Base-by-base conservation (phyloP, 2,329 filamentous ascomycete genomes). In the Penicillium sp. region DNA sequence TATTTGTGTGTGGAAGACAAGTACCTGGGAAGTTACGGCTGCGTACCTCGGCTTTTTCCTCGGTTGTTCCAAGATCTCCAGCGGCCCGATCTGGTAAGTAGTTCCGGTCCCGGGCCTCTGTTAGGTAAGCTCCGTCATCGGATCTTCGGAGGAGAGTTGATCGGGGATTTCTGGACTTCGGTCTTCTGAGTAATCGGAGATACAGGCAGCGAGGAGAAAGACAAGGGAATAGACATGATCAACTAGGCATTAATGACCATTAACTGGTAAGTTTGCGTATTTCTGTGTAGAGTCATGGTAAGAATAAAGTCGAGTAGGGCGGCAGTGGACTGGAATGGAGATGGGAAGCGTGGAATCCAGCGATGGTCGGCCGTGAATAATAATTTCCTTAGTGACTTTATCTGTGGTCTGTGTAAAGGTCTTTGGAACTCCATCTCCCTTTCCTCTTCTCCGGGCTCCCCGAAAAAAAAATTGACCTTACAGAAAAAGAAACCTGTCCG, bases 71-170 rank as follows among this genome's bases (percentile, higher is more conserved):
- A 44, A 44, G 38, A 30, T 40, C 2, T 30, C 26, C 51, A 37
- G 26, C 22, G 7, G 10, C 51, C 51, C 35, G 37, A 54, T 54
- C 19, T 45, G 53, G 53, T 55, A 55, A 55, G 53, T 55, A 45
- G 13, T 42, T 47, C 53, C 45, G 56, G 56, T 53, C 51, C 58
- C 50, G 50, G 35, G 55, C 58, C 59, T 55, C 17, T 0, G 13
- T 62, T 63, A 59, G 17, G 19, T 62, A 65, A 67, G 38, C 65
- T 67, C 65, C 65, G 65, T 67, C 57, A 67, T 67, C 65, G 65
- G 65, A 67, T 65, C 38, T 37, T 58, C 28, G 50, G 45, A 38
- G 26, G n/a, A 30, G 17, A 26, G 50, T 38, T 37, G 26, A 45
- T 55, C 47, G 28, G 49, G 47, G 8, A 17, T 50, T 42, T 57